phyloP scores from a whole-genome alignment of 257 asterid species.

The Ophiorrhiza pumila region DNA sequence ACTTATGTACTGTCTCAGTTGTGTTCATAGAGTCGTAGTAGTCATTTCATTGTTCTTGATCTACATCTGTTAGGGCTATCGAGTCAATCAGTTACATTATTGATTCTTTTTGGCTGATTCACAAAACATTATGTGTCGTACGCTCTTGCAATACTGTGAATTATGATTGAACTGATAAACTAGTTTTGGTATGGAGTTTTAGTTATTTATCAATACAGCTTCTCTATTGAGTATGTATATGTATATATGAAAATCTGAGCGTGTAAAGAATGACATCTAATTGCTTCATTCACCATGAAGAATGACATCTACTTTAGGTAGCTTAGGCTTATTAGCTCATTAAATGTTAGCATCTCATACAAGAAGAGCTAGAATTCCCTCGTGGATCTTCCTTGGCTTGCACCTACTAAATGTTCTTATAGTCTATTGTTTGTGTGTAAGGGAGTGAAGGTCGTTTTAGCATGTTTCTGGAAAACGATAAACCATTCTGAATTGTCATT shows the following conservation, averaged over 20 bases:
- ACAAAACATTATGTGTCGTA: too few relatives aligned
- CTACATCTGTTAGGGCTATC: background rate
- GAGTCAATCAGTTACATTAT: background rate
- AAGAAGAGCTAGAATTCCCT: background rate
- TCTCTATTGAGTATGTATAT: background rate
- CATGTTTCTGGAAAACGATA: constrained; percentile 2
- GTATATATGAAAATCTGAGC: background rate
- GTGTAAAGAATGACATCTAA: background rate
- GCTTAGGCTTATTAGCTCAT: background rate
- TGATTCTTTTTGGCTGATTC: too few relatives aligned
- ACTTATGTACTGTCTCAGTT: background rate
- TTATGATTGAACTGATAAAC: background rate
- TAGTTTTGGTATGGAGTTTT: background rate
- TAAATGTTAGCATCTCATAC: background rate
- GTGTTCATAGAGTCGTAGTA: background rate
- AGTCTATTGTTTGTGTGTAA: background rate
- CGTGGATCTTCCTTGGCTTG: background rate
- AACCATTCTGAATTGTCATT: background rate
- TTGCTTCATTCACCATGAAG: too few relatives aligned
- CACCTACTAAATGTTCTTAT: background rate
- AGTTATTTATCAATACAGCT: background rate
- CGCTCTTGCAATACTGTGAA: background rate
- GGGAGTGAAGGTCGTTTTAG: background rate
- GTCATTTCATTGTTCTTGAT: background rate
- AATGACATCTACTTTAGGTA: too few relatives aligned